Evolutionary conservation across 192 early-diverging fungal species (phyloP).

Genomic region (Phycomyces nitens): DNA sequence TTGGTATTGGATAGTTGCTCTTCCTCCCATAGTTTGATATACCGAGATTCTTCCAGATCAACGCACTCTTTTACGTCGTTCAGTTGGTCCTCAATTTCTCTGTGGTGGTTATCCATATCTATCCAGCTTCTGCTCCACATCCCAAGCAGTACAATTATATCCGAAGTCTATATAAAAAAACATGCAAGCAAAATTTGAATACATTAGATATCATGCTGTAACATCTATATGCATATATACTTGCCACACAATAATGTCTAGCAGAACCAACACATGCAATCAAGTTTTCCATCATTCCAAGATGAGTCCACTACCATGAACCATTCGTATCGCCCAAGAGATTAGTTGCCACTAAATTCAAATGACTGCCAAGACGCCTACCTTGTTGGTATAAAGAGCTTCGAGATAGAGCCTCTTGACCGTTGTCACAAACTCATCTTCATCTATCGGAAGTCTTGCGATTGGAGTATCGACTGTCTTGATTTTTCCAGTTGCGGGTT

Average conservation of each 20-base stretch:
- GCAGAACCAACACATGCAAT: too few species aligned
- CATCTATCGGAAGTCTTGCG: neutral
- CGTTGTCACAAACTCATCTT: neutral
- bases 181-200: too few species aligned
- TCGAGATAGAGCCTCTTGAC: neutral
- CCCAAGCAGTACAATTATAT: neutral
- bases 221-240: too few species aligned
- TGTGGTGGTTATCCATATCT: neutral
- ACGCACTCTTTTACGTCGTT: neutral
- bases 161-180: neutral
- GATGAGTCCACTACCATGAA: too few species aligned
- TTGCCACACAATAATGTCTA: too few species aligned
- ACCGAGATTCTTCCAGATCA: neutral
- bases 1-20: neutral
- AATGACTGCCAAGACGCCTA: too few species aligned
- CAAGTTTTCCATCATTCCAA: too few species aligned
- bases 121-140: neutral
- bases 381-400: neutral
- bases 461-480: neutral
- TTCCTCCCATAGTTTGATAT: neutral
- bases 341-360: too few species aligned
- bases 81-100: neutral
- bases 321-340: too few species aligned
- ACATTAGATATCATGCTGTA: too few species aligned
- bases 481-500: neutral